phyloP scores from a whole-genome alignment of 148 eudicot species.

The Talinum fruticosum region DNA sequence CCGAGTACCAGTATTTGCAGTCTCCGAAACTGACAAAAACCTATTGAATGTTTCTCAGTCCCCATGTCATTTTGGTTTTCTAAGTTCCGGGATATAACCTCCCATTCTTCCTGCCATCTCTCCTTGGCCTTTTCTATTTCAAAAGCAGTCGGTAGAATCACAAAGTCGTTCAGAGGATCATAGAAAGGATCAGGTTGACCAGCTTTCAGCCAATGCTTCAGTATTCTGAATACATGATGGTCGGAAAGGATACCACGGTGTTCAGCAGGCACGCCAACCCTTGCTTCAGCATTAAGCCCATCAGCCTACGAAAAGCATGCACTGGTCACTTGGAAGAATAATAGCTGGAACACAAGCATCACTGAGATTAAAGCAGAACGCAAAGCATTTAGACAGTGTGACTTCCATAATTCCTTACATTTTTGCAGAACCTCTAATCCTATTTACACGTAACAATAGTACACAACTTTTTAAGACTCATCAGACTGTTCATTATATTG shows the following conservation, averaged over 20 bases:
- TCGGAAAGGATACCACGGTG: conserved; percentile 89
- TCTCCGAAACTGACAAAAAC: conserved; percentile 23
- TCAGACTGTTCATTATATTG: no score
- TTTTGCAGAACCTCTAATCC: no score
- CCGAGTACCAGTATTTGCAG: conserved; percentile 12
- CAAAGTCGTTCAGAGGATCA: conserved; percentile 85
- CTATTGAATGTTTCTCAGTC: conserved; percentile 14
- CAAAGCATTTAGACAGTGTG: background rate
- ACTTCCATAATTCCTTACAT: no score
- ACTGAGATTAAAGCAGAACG: background rate
- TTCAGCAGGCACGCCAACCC: conserved; percentile 93
- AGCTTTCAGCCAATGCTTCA: conserved; percentile 83
- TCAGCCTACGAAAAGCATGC: conserved; percentile 56
- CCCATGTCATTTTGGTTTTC: conserved; percentile 15
- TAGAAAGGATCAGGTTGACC: conserved; percentile 88
- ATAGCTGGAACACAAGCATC: background rate
- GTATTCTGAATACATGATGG: conserved; percentile 77
- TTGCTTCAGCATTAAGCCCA: conserved; percentile 94
- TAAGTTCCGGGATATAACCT: conserved; percentile 29
- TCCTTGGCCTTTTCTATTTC: conserved; percentile 58
- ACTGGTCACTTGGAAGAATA: background rate
- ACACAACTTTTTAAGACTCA: no score
- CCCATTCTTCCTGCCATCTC: conserved; percentile 82
- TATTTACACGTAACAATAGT: no score
- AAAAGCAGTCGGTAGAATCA: conserved; percentile 73